phyloP scores from a whole-genome alignment of 202 grass and related monocot genomes.

The Dendrocalamus latiflorus region DNA sequence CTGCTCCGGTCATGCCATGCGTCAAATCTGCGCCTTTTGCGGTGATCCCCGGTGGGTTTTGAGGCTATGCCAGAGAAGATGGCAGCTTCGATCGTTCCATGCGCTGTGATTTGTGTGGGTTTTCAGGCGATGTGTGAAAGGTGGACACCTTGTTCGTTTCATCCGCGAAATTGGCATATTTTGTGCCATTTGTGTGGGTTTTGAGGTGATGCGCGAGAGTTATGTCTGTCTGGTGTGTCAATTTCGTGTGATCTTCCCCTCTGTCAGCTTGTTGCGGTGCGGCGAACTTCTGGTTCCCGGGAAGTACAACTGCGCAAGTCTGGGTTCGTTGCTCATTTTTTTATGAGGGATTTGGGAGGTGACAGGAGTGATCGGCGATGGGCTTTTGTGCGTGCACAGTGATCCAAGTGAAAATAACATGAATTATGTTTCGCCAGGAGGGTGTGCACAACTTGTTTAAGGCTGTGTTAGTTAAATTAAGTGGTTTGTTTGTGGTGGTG shows the following conservation, averaged over 20 bases:
- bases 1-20: neutral
- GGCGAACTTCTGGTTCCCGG: neutral
- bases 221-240: neutral
- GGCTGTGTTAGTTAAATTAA: neutral
- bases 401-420: constrained; percentile 20
- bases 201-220: constrained; percentile 1
- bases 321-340: neutral
- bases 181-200: neutral
- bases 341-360: constrained; percentile 2
- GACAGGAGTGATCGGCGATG: neutral
- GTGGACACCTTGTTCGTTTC: neutral
- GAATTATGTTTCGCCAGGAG: neutral
- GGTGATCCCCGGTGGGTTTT: neutral
- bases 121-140: neutral
- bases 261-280: neutral
- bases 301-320: neutral
- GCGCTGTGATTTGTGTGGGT: neutral
- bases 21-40: neutral
- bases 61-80: neutral
- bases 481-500: neutral
- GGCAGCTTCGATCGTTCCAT: neutral
- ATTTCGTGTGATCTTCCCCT: neutral
- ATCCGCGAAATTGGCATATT: neutral
- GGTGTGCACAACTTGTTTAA: neutral
- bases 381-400: neutral